A percentile compares a stretch with the other conserved stretches of the same genome.
These are phyloP conservation scores for Trichoderma afroharzianum DNA, from an alignment of 2,329 filamentous ascomycete genomes.

Conservation along the genomic window DNA sequence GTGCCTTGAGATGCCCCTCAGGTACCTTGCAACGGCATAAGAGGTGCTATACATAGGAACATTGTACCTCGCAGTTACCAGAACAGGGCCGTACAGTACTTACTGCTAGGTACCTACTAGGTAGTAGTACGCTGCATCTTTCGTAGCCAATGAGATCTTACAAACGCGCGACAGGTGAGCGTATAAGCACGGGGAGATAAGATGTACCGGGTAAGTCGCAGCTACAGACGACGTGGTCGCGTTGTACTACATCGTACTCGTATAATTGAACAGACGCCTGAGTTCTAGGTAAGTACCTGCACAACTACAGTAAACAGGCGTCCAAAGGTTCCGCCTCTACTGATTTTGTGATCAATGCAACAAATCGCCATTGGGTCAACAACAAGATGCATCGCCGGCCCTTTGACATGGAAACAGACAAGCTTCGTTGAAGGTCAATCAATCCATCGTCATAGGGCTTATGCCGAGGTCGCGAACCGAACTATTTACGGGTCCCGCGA, in stretches of 20 bases:
- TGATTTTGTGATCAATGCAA: neutral
- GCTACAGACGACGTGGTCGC: neutral
- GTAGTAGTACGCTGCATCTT: neutral
- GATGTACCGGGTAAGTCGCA: neutral
- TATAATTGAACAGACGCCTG: neutral
- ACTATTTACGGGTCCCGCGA: conserved; percentile 12
- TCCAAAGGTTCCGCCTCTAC: neutral
- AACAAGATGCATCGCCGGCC: neutral
- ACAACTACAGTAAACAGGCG: neutral
- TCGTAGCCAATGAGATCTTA: neutral
- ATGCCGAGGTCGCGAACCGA: conserved; percentile 1
- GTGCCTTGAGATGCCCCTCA: neutral
- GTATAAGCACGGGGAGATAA: neutral
- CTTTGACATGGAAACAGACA: conserved; percentile 6
- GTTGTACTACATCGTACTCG: neutral
- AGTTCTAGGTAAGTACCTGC: neutral
- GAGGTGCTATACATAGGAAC: neutral
- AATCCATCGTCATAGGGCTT: neutral
- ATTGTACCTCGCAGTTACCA: neutral
- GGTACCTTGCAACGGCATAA: neutral
- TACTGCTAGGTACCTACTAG: no score
- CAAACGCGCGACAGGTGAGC: neutral
- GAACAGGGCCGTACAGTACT: neutral
- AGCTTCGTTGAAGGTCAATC: neutral
- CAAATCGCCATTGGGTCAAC: neutral